Evolutionary conservation across 1,284 basidiomycete genomes (phyloP), one percentile per base, ranked within the genome.

Genomic region (Malassezia sp.): DNA sequence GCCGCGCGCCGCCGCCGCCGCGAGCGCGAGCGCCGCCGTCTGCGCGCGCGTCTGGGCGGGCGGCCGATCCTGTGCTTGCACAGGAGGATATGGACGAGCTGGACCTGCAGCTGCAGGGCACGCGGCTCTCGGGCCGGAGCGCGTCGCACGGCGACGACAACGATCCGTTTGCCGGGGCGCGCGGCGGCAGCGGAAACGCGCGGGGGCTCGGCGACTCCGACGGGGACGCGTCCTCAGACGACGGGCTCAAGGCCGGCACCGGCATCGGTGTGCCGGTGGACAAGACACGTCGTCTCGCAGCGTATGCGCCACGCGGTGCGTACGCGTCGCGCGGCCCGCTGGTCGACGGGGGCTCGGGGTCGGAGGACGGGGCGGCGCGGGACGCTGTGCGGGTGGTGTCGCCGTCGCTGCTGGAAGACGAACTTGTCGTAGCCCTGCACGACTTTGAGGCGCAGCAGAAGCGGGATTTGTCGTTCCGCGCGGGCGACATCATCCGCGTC

Each of bases 401-500:
- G 5, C 20, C 46, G 4, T 15, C 20, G 30, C 26, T 49, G 10
- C 36, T 50, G 5, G 48, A 45, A 12, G 42, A 35, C 23, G 48
- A 50, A 18, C 34, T 50, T 3, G 65, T 66, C 3, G 20, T 67
- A 1, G 67, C 67, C 6, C 42, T 59, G 29, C 67, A 52, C 42
- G 63, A 67, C 18, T 69, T 64, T 23, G 55, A 60, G 15, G 65
- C 57, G 8, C 55, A 61, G 45, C 53, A 62, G 22, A 50, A 53
- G 4, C 48, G 55, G 6, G 67, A 70, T 40, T 41, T 70, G 12
- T 52, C 58, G 9, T 68, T 70, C 45, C 30, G 37, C 6, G 49
- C 56, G 17, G 67, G 67, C 4, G 65, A 70, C 32, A 56, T 70
- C 18, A 67, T 70, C 34, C 54, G 54, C 1, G 65, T 70, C 3